Evolutionary conservation across 768 basidiomycete genomes (phyloP), one percentile per base, ranked within the genome.

Genomic region (Lentinula aciculospora): DNA sequence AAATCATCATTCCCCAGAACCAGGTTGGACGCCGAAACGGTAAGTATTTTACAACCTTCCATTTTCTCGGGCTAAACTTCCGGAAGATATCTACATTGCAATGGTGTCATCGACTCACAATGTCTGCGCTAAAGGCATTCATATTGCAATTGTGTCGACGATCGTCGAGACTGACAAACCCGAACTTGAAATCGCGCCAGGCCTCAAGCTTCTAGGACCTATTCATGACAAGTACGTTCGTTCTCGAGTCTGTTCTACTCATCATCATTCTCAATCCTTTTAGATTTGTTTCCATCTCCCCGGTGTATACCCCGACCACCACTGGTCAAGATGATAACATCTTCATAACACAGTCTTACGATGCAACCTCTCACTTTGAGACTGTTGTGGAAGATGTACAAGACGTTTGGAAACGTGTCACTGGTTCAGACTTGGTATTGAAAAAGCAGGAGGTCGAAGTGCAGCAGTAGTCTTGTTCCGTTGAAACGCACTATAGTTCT

Each of bases 1-100:
- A 99, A 73, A 94, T 99, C 66, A 94, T 99, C 71, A 96, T 99
- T 61, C 97, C 97, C 39, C 97, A 98, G 74, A 98, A 98, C 73
- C 97, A 99, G 74, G 94, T 99, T 63, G 80, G 81, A 63, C 80
- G 97, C 64, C 85, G 88, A 74, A 91, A 99, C 67, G 97, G 96
- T 92, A 69, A 64, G 86, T 71, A 23, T 31, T 31, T 4, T 57
- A 12, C 50, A 59, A 37, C 27, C 12, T 7, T 25, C 17, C 4
- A 48, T 15, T 46, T 27, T 48, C 48, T 21, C 39, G 19, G 57
- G n/a, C 44, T 59, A 19, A 59, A 49, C 44, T 40, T 34, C 23
- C 34, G 53, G 7, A 64, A 98, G 97, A 99, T 73, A 99, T 99
- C 72, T 99, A 99, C 76, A 89, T 99, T 67, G 96, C 97, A 4